Percentiles rank a stretch among this genome's conserved stretches.
Evolutionary conservation across 2,329 filamentous ascomycete genomes (phyloP).

Genomic region (Hypoxylon sp.): DNA sequence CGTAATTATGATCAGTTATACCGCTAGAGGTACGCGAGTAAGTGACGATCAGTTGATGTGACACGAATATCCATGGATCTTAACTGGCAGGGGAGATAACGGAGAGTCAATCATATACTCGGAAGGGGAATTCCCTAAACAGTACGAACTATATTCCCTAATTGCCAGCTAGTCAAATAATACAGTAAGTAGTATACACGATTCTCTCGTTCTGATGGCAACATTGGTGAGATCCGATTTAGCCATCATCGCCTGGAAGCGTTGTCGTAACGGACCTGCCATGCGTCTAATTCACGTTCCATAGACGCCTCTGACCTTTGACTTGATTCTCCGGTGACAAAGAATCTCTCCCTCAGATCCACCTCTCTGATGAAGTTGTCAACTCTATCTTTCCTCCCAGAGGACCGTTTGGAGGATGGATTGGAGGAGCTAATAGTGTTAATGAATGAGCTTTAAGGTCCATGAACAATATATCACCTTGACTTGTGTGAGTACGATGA

Average conservation of each 20-base stretch:
- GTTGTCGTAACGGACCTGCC: slow-evolving; percentile 36
- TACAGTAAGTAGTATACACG: slow-evolving; percentile 19
- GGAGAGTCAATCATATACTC: not conserved
- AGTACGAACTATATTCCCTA: slow-evolving; percentile 6
- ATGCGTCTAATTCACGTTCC: slow-evolving; percentile 31
- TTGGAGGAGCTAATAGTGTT: slow-evolving; percentile 24
- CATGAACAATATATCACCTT: slow-evolving; percentile 26
- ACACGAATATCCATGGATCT: not conserved
- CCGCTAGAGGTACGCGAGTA: not conserved
- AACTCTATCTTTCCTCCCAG: slow-evolving; percentile 21
- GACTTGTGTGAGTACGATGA: slow-evolving; percentile 11
- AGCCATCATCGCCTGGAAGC: slow-evolving; percentile 24
- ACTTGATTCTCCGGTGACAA: slow-evolving; percentile 41
- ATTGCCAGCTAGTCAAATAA: slow-evolving; percentile 1
- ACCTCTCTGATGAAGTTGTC: slow-evolving; percentile 10
- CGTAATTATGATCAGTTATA: not conserved
- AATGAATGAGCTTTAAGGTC: not conserved
- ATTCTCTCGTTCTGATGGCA: not conserved
- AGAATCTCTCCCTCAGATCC: slow-evolving; percentile 39
- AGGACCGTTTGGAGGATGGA: not conserved
- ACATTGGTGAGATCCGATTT: not conserved
- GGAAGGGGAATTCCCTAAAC: not conserved
- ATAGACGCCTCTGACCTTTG: slow-evolving; percentile 33
- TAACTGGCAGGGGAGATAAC: not conserved
- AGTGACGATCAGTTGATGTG: not conserved